Evolutionary conservation across 106 monocot species (phyloP), one percentile per base, ranked within the genome.

Genomic region (Allium cepa): DNA sequence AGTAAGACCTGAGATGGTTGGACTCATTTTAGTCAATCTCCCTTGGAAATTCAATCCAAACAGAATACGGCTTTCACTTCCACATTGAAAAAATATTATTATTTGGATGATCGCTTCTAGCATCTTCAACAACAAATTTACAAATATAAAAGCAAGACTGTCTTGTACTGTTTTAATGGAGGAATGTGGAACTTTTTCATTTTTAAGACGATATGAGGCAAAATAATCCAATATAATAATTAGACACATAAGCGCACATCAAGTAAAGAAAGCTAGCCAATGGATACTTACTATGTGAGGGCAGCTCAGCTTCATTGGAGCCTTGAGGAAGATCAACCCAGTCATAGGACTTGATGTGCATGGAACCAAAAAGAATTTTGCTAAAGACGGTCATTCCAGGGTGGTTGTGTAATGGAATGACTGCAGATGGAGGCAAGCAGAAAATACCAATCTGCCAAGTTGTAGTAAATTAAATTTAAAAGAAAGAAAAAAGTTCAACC

Each of bases 331-430:
- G 82, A 60, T 71, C 78, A 18, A 66, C 78, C 96, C 96, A 96
- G 69, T 96, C 96, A 64, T 84, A 96, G 0, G 96, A 92, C 57
- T 82, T 88, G 50, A 96, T 92, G 69, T 92, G 96, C 96, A 96
- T 84, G 26, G 91, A 88, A 4, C 96, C 96, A 45, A 86, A 84
- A 9, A 96, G 84, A 50, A 96, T 53, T 68, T 96, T 96, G 74
- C 91, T 86, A 66, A 96, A 96, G 46, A 96, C 96, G 11, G 96
- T 96, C 96, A 96, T 96, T 46, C 80, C 91, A 11, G 96, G 96
- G 68, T 96, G 96, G 47, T 92, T 88, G 72, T 96, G 96, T 36
- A 96, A 72, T 13, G 96, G 96, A 68, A 94, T 86, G 22, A 86
- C 77, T 13, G 81, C 81, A 50, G 66, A 67, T 22, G 79, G 77